phyloP scores from a whole-genome alignment of 2,329 filamentous ascomycete genomes.

The Teratosphaeria viscida region DNA sequence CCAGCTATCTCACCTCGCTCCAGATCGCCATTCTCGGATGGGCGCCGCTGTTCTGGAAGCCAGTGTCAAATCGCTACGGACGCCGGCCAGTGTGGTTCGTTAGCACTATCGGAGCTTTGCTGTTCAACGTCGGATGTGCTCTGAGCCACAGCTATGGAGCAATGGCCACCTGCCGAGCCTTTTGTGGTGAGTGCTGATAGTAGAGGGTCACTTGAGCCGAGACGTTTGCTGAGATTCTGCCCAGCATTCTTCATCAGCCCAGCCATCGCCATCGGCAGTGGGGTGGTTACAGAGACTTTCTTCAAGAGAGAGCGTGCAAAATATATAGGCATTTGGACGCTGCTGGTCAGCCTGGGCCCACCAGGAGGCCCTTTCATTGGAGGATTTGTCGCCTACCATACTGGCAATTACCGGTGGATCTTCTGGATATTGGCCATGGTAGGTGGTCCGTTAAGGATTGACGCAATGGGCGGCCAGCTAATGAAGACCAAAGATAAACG shows the following conservation, averaged over 20 bases:
- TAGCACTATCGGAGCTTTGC: conserved; percentile 37
- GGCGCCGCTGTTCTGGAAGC: conserved; percentile 47
- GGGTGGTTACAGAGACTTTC: conserved; percentile 48
- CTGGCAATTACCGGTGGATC: conserved; percentile 39
- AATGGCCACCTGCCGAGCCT: conserved; percentile 43
- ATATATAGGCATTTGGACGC: conserved; percentile 50
- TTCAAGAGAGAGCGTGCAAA: conserved; percentile 45
- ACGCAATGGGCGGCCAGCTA: not conserved
- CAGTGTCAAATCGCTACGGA: conserved; percentile 44
- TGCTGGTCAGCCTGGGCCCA: conserved; percentile 41
- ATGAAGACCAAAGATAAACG: conserved; percentile 39
- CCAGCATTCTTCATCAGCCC: conserved; percentile 34
- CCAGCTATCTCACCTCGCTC: conserved; percentile 46
- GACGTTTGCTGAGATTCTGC: not conserved
- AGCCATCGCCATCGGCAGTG: conserved; percentile 45
- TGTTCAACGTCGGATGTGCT: conserved; percentile 46
- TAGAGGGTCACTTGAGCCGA: not conserved
- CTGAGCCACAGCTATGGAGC: conserved; percentile 38
- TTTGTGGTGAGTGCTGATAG: conserved; percentile 21
- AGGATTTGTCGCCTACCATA: conserved; percentile 40
- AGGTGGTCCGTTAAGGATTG: conserved; percentile 1
- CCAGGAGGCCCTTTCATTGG: conserved; percentile 31
- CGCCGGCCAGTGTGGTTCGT: conserved; percentile 46
- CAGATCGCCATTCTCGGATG: conserved; percentile 45
- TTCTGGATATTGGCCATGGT: conserved; percentile 42